These are phyloP conservation scores for Trichoderma gamsii DNA, from an alignment of 495 filamentous ascomycete genomes.

Conservation along the genomic window DNA sequence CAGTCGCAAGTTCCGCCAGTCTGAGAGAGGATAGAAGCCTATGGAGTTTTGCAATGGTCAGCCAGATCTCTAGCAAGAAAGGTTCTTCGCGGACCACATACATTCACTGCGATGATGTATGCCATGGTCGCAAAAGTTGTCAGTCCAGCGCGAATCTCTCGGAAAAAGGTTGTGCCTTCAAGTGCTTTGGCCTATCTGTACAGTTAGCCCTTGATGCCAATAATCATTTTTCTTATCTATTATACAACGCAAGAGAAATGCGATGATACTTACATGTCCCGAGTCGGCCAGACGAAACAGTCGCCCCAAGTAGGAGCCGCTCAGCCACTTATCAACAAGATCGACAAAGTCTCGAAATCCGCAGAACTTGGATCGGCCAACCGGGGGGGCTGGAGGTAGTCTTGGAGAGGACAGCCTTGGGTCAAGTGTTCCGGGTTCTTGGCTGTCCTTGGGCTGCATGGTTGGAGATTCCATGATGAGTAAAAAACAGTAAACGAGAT, in stretches of 20 bases:
- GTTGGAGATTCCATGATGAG: not conserved
- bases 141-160: conserved; percentile 71
- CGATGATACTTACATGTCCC: conserved; percentile 49
- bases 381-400: not conserved
- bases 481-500: not conserved
- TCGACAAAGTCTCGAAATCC: conserved; percentile 12
- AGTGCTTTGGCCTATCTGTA: conserved; percentile 49
- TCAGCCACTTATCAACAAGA: conserved; percentile 6
- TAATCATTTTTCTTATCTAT: conserved; percentile 14
- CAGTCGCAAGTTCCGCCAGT: conserved; percentile 69
- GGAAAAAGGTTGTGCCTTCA: conserved; percentile 58
- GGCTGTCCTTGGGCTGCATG: not conserved
- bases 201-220: not conserved
- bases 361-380: conserved; percentile 3
- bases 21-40: conserved; percentile 51
- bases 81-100: conserved; percentile 20
- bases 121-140: conserved; percentile 85
- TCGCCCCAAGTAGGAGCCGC: not conserved
- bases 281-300: conserved; percentile 62
- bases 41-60: conserved; percentile 29
- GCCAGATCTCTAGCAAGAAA: not conserved
- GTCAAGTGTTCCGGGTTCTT: not conserved
- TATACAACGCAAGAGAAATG: no score
- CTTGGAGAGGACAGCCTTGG: not conserved
- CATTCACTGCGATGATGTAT: conserved; percentile 63